phyloP scores from a whole-genome alignment of 768 basidiomycete genomes.

The Daedaleopsis sinensis region DNA sequence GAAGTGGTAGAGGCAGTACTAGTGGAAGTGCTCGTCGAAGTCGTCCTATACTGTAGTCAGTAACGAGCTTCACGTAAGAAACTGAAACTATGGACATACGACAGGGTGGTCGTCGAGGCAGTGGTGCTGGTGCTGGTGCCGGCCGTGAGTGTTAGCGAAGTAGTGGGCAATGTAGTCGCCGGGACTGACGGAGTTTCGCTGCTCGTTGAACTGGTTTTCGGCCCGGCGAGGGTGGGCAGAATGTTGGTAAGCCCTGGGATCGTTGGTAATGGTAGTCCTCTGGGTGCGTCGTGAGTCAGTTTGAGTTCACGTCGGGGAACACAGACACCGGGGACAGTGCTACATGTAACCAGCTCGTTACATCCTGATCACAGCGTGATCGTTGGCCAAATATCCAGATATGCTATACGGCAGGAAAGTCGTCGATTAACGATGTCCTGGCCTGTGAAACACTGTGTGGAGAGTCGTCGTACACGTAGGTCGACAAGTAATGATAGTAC shows the following conservation, averaged over 20 bases:
- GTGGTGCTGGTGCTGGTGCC: neutral
- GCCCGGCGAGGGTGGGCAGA: neutral
- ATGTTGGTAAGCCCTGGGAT: neutral
- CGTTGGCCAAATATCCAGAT: too few relatives aligned
- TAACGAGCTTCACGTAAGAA: neutral
- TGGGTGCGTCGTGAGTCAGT: neutral
- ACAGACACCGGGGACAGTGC: too few relatives aligned
- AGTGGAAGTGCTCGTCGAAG: constrained; percentile 1
- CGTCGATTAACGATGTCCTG: too few relatives aligned
- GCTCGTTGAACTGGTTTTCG: neutral
- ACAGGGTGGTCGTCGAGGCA: neutral
- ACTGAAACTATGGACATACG: constrained; percentile 3
- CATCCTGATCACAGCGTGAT: too few relatives aligned
- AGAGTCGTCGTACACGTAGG: too few relatives aligned
- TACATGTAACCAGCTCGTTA: too few relatives aligned
- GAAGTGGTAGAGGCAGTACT: neutral
- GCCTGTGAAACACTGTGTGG: too few relatives aligned
- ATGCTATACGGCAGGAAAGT: too few relatives aligned
- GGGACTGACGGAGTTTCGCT: neutral
- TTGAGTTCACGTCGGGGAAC: too few relatives aligned
- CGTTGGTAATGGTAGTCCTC: neutral
- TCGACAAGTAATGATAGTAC: too few relatives aligned
- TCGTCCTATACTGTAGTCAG: neutral
- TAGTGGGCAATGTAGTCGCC: neutral
- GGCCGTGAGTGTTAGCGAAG: neutral